Evolutionary conservation across 768 basidiomycete species (phyloP).

Genomic region (Cystobasidiopsis lactophilus): DNA sequence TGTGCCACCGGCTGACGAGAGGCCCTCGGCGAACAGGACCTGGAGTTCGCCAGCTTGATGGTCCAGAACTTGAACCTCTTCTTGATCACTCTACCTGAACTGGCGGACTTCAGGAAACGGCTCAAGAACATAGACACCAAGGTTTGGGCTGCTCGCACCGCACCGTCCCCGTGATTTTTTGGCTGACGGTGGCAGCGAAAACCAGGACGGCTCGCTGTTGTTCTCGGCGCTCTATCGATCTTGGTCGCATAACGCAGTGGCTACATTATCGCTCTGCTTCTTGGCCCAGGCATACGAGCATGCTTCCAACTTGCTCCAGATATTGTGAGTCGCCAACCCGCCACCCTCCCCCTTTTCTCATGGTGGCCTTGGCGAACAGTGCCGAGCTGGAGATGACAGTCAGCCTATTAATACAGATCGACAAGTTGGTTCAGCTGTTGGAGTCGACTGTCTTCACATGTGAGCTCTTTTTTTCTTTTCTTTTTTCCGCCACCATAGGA

Average conservation of each 20-base stretch:
- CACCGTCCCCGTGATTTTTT: neutral
- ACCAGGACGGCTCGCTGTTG: slow-evolving; percentile 89
- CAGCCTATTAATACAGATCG: slow-evolving; percentile 77
- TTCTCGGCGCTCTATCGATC: slow-evolving; percentile 86
- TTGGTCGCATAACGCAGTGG: slow-evolving; percentile 97
- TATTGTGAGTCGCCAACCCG: slow-evolving; percentile 45
- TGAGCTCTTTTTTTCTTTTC: slow-evolving; percentile 35
- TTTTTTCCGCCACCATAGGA: neutral
- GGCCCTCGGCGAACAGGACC: no score
- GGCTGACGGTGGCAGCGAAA: neutral
- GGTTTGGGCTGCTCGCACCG: slow-evolving; percentile 30
- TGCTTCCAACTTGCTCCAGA: slow-evolving; percentile 81
- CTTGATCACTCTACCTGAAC: slow-evolving; percentile 80
- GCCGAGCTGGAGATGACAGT: slow-evolving; percentile 95
- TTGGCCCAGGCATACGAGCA: slow-evolving; percentile 98
- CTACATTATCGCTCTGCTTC: slow-evolving; percentile 85
- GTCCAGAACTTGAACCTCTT: slow-evolving; percentile 95
- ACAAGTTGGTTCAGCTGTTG: slow-evolving; percentile 91
- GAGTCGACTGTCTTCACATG: slow-evolving; percentile 98
- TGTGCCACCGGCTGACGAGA: no score
- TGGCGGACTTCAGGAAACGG: slow-evolving; percentile 80
- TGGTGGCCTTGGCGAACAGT: slow-evolving; percentile 27
- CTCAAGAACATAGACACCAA: slow-evolving; percentile 82
- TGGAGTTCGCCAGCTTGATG: slow-evolving; percentile 93
- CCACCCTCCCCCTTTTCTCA: neutral